These are phyloP conservation scores for Laburnicola sp. DNA, from an alignment of 2,329 filamentous ascomycete genomes.

Conservation along the genomic window DNA sequence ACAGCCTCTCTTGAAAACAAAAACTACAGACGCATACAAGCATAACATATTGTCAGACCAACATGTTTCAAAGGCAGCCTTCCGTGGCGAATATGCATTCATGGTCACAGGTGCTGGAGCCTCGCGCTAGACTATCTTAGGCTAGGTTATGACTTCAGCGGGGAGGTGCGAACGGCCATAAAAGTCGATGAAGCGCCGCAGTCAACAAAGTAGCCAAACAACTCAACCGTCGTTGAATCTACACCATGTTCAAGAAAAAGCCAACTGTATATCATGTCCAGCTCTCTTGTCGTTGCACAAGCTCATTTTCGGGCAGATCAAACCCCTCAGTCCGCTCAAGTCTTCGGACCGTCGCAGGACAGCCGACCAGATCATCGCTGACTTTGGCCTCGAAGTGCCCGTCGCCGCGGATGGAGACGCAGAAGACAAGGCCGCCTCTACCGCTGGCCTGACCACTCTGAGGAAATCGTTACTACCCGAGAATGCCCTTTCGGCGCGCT, in stretches of 20 bases:
- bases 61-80: too few relatives aligned
- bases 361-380: conserved; percentile 67
- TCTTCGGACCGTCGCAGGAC: conserved; percentile 69
- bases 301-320: conserved; percentile 56
- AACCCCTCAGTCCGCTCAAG: conserved; percentile 66
- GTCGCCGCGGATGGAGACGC: conserved; percentile 40
- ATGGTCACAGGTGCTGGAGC: neutral
- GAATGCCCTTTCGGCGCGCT: conserved; percentile 63
- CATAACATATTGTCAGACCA: too few relatives aligned
- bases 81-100: conserved; percentile 1
- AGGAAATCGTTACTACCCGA: conserved; percentile 66
- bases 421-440: conserved; percentile 50
- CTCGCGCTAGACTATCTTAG: conserved; percentile 1
- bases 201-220: neutral
- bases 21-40: too few relatives aligned
- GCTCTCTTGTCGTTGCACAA: neutral
- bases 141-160: conserved; percentile 6
- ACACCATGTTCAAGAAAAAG: conserved; percentile 66
- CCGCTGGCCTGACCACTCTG: conserved; percentile 54
- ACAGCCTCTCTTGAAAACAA: too few relatives aligned
- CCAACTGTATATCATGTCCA: conserved; percentile 52
- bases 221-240: neutral
- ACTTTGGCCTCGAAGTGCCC: conserved; percentile 59
- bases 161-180: neutral
- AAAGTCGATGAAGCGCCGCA: too few relatives aligned